These are phyloP conservation scores for Westerdykella ornata DNA, from an alignment of 2,329 filamentous ascomycete species.

Conservation along the genomic window DNA sequence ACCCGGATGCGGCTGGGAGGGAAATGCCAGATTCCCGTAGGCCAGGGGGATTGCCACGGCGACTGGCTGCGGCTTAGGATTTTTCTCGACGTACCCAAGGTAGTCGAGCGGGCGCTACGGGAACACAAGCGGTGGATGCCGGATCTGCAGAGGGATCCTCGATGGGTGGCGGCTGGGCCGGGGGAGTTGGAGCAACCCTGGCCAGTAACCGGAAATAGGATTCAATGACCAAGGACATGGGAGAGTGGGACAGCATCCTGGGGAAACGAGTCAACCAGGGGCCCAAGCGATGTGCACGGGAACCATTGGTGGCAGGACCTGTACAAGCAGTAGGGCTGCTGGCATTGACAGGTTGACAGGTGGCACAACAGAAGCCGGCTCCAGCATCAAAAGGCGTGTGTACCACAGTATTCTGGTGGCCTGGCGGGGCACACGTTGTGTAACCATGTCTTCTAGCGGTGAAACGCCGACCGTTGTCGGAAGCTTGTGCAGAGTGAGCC, in stretches of 20 bases:
- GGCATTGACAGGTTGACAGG: not conserved
- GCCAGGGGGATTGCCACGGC: not conserved
- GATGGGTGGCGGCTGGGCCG: not conserved
- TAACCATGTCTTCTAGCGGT: no score
- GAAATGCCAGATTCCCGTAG: slow-evolving; percentile 4
- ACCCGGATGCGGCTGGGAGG: slow-evolving; percentile 4
- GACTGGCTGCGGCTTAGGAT: slow-evolving; percentile 2
- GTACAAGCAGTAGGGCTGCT: no score
- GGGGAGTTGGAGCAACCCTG: not conserved
- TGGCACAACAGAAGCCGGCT: not conserved
- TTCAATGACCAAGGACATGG: not conserved
- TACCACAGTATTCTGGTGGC: not conserved
- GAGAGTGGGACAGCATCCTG: not conserved
- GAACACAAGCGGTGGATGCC: slow-evolving; percentile 16
- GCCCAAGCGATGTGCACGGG: slow-evolving; percentile 3
- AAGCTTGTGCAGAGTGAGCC: no score
- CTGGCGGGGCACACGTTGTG: not conserved
- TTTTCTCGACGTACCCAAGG: no score
- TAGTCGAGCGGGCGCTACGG: slow-evolving; percentile 7
- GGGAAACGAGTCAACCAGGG: slow-evolving; percentile 2
- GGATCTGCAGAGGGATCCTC: slow-evolving; percentile 4
- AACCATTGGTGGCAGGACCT: not conserved
- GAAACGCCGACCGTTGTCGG: no score
- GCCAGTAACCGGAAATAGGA: not conserved
- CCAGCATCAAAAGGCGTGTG: not conserved